Evolutionary conservation across 139 green algal species (phyloP).

Genomic region (Micractinium sp.): DNA sequence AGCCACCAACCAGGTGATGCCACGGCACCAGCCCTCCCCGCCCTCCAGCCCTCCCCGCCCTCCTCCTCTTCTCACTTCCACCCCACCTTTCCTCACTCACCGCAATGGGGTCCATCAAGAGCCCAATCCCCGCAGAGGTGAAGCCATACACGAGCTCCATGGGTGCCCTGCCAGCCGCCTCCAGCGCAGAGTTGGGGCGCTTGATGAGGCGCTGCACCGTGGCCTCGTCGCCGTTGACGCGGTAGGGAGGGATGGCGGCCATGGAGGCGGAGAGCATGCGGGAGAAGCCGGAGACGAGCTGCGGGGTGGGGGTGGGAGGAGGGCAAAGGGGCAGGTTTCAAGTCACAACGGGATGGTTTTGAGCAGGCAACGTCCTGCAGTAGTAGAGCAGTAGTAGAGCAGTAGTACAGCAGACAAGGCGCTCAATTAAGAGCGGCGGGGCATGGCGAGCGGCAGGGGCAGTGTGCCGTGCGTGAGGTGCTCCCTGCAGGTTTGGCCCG

Average conservation of each 20-base stretch:
- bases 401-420: too few species aligned
- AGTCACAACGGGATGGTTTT: too few species aligned
- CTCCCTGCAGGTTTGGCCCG: too few species aligned
- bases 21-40: too few species aligned
- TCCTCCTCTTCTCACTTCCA: too few species aligned
- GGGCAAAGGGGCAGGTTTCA: too few species aligned
- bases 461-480: not conserved
- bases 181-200: slow-evolving; percentile 69
- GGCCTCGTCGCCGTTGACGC: slow-evolving; percentile 64
- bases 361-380: too few species aligned
- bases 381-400: too few species aligned
- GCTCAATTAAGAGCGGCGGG: not conserved
- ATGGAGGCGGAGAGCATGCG: slow-evolving; percentile 68
- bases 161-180: slow-evolving; percentile 61
- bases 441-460: not conserved
- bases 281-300: slow-evolving; percentile 70
- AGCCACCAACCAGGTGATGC: too few species aligned
- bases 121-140: slow-evolving; percentile 50
- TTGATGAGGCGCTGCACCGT: slow-evolving; percentile 64
- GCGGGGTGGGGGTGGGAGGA: not conserved
- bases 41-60: too few species aligned
- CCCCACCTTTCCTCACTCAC: slow-evolving; percentile 10
- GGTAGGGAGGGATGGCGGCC: slow-evolving; percentile 67
- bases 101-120: slow-evolving; percentile 73
- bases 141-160: slow-evolving; percentile 66